Conservation (phyloP, 371 early-diverging fungal species). For the Mucor lusitanicus region DNA sequence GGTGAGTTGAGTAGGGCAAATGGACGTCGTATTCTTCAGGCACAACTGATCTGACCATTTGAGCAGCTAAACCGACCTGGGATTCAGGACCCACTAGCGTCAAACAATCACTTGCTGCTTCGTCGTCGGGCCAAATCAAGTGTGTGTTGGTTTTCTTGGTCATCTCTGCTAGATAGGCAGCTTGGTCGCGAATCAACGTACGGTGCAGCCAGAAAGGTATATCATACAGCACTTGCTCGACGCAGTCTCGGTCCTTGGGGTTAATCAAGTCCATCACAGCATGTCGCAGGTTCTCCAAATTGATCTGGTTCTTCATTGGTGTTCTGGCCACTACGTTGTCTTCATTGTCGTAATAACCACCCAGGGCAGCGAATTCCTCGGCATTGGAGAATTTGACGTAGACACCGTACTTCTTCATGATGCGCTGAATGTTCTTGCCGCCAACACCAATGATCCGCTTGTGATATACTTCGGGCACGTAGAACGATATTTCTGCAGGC, state of each 20-base stretch:
- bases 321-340: constrained; percentile 85
- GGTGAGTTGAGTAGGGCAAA: constrained; percentile 33
- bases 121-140: constrained; percentile 56
- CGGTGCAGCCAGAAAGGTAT: constrained; percentile 58
- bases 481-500: constrained; percentile 82
- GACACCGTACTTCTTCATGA: constrained; percentile 94
- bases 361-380: constrained; percentile 70
- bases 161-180: constrained; percentile 41
- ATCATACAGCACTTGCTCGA: constrained; percentile 27
- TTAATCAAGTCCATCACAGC: constrained; percentile 71
- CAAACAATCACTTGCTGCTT: constrained; percentile 38
- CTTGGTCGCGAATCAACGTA: constrained; percentile 38
- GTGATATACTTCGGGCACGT: constrained; percentile 83
- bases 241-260: constrained; percentile 58
- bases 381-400: constrained; percentile 88
- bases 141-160: constrained; percentile 54
- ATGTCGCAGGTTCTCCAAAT: constrained; percentile 63
- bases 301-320: constrained; percentile 73
- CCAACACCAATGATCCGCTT: constrained; percentile 93
- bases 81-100: constrained; percentile 46
- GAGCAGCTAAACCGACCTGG: constrained; percentile 36
- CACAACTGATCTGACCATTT: constrained; percentile 39
- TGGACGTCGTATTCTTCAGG: constrained; percentile 45
- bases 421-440: constrained; percentile 89
- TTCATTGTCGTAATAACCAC: constrained; percentile 73